These are phyloP conservation scores for Purpureocillium takamizusanense DNA, from an alignment of 2,329 filamentous ascomycete species.

Conservation along the genomic window DNA sequence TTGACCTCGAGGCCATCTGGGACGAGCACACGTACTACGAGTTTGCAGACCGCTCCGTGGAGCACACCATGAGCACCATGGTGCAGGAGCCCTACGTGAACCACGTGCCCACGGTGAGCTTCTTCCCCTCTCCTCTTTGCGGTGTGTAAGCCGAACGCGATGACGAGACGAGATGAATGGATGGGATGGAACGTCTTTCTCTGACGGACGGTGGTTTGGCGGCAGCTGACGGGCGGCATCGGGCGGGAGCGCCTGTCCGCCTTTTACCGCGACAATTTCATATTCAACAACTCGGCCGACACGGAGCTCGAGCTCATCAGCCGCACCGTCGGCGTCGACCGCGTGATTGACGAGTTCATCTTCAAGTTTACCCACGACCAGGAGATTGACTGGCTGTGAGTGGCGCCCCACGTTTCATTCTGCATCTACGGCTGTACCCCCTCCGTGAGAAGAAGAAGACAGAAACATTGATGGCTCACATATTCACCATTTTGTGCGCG, in stretches of 20 bases:
- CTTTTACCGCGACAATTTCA: conserved; percentile 67
- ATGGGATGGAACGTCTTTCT: no score
- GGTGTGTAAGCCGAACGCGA: no score
- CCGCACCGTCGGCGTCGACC: conserved; percentile 60
- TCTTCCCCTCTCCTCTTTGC: no score
- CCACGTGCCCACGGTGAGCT: conserved; percentile 53
- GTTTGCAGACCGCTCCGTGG: conserved; percentile 58
- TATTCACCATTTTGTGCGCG: no score
- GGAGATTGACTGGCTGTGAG: conserved; percentile 8
- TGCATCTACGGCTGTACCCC: no score
- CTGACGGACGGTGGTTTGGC: no score
- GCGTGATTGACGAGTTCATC: conserved; percentile 52
- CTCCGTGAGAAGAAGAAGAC: no score
- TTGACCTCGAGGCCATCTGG: conserved; percentile 70
- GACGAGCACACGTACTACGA: conserved; percentile 66
- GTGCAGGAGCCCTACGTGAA: conserved; percentile 68
- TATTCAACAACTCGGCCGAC: conserved; percentile 61
- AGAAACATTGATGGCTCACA: no score
- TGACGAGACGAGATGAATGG: no score
- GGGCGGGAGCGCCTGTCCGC: conserved; percentile 52
- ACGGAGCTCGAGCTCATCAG: conserved; percentile 57
- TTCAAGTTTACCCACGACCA: conserved; percentile 48
- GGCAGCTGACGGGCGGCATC: conserved; percentile 53
- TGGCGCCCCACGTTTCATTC: no score
- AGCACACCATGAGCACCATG: conserved; percentile 69